Evolutionary conservation across 805 yeast genomes (phyloP), one percentile per base, ranked within the genome.

Genomic region (Komagataella ulmi): DNA sequence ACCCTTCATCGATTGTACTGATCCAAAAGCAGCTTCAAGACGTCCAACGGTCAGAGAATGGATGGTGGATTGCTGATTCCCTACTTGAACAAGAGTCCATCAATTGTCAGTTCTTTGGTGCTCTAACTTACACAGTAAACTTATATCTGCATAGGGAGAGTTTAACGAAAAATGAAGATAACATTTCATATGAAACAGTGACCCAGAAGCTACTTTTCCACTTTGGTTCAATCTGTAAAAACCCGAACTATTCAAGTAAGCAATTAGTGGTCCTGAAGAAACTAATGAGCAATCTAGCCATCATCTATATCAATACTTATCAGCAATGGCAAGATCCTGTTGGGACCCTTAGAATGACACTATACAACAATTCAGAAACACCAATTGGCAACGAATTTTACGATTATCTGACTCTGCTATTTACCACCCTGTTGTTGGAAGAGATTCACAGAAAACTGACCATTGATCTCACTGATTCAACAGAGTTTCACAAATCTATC

Each of bases 91-190:
- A 61, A 2, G 59, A 61, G 3, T 71, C 77, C 1, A 57, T 67
- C 47, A 76, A 76, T 53, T 77, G 81, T 55, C 79, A 80, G 59
- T 88, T 83, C 62, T 83, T 88, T 59, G 96, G 95, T 0, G 95
- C 95, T 0, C 72, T 85, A 53, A 88, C 96, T 0, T 80, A 79
- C 53, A 76, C 88, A 0, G 93, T 88, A 3, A 70, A 74, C 55
- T 64, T 84, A 12, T 18, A 47, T 36, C 44, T 47, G 46, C 46
- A 18, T 24, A 14, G 49, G 49, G 49, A 47, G 45, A 24, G 19
- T 21, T 7, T 24, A 5, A 1, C 10, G 17, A 14, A 30, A 30
- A 30, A 30, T 14, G 5, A 10, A 2, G 40, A 30, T 10, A 10
- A 5, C 40, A 14, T 30, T 30, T 8, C 40, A 5, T 30, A 24